These are phyloP conservation scores for Aspergillus hancockii DNA, from an alignment of 495 filamentous ascomycete species.

Conservation along the genomic window DNA sequence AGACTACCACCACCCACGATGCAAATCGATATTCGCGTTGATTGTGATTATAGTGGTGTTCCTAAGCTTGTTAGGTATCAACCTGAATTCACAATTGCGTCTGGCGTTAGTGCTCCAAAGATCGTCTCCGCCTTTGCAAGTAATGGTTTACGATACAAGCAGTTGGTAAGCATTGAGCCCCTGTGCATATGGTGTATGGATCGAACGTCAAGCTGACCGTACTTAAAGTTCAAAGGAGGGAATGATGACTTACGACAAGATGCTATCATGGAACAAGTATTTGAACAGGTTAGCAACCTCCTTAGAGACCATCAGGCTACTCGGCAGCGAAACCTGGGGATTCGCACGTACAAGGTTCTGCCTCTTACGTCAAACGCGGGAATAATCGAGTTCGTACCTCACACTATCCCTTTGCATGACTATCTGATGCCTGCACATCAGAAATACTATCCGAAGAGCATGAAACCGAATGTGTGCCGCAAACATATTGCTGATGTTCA, in stretches of 20 bases:
- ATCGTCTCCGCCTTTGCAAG: conserved; percentile 76
- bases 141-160: conserved; percentile 78
- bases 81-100: conserved; percentile 77
- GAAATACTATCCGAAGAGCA: conserved; percentile 80
- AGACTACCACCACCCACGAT: conserved; percentile 87
- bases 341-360: conserved; percentile 94
- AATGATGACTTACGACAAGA: conserved; percentile 98
- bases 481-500: conserved; percentile 75
- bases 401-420: conserved; percentile 88
- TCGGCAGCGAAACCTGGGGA: conserved; percentile 80
- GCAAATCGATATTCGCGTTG: conserved; percentile 71
- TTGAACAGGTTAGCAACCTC: conserved; percentile 89
- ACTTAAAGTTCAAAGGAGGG: conserved; percentile 76
- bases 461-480: conserved; percentile 70
- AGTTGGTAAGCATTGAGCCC: conserved; percentile 60
- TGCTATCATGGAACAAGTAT: conserved; percentile 99
- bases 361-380: conserved; percentile 81
- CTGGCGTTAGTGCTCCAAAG: conserved; percentile 88
- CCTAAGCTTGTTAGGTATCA: conserved; percentile 70
- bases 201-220: conserved; percentile 10
- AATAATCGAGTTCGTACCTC: conserved; percentile 94
- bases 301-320: conserved; percentile 83
- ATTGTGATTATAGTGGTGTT: conserved; percentile 73
- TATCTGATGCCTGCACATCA: conserved; percentile 90
- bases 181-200: neutral